Conservation (phyloP, 2,329 filamentous ascomycete genomes). For the Ceratocystis cubensis region DNA sequence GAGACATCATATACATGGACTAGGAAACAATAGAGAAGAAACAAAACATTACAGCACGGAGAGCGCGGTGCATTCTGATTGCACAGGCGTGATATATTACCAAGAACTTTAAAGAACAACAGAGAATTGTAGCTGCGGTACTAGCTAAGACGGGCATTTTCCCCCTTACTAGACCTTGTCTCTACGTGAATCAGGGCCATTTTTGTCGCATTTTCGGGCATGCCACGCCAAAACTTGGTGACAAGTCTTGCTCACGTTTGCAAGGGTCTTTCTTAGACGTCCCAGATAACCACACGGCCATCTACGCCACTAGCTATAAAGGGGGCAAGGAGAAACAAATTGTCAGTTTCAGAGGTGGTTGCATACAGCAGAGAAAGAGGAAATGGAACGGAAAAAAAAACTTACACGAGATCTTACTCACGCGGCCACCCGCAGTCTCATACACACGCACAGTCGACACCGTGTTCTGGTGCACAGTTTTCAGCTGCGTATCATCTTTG, state of each 20-base stretch:
- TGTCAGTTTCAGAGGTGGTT: conserved; percentile 17
- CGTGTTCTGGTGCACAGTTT: conserved; percentile 93
- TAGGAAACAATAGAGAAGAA: neutral
- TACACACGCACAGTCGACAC: conserved; percentile 74
- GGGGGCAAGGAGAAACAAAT: conserved; percentile 14
- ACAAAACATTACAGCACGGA: neutral
- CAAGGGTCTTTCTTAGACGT: conserved; percentile 38
- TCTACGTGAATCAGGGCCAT: neutral
- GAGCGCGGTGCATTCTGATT: neutral
- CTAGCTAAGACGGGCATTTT: neutral
- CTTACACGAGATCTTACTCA: conserved; percentile 81
- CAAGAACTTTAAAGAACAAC: conserved; percentile 3
- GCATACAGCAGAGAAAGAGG: conserved; percentile 11
- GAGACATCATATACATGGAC: neutral
- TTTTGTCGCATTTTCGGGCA: conserved; percentile 13
- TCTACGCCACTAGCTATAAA: conserved; percentile 64
- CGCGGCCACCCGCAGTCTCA: conserved; percentile 48
- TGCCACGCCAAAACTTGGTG: neutral
- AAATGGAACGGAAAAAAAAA: conserved; percentile 26
- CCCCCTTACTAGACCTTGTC: neutral
- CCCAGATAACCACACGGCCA: conserved; percentile 70
- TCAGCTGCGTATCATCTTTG: conserved; percentile 85
- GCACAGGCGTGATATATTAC: neutral
- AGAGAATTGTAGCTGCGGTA: neutral
- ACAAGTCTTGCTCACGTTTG: neutral